Evolutionary conservation across 345 rosid species (phyloP).

Genomic region (Clausena lansium): DNA sequence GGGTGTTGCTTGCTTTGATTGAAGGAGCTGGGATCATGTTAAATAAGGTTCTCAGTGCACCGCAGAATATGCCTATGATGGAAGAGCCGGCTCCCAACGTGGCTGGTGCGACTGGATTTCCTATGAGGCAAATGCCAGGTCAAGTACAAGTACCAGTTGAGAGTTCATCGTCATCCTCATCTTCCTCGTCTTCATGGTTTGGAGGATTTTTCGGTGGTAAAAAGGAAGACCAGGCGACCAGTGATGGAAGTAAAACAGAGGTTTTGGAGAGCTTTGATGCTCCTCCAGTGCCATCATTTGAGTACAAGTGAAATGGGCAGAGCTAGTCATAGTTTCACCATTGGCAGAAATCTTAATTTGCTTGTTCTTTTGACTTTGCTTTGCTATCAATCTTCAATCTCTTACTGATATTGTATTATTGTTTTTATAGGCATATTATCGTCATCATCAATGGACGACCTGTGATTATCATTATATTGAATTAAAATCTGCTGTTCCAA

Average conservation of each 20-base stretch:
- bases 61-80: slow-evolving; percentile 40
- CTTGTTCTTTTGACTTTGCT: not conserved
- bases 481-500: not conserved
- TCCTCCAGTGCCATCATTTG: slow-evolving; percentile 72
- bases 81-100: slow-evolving; percentile 40
- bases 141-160: slow-evolving; percentile 32
- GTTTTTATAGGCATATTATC: not conserved
- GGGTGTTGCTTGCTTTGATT: slow-evolving; percentile 60
- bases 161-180: slow-evolving; percentile 15
- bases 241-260: slow-evolving; percentile 48
- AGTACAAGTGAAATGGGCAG: slow-evolving; percentile 49
- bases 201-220: slow-evolving; percentile 58
- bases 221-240: slow-evolving; percentile 31
- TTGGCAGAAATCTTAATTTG: not conserved
- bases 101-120: slow-evolving; percentile 37
- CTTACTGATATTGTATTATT: not conserved
- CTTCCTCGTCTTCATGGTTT: slow-evolving; percentile 34
- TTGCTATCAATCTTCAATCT: too few relatives aligned
- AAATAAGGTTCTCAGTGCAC: slow-evolving; percentile 57
- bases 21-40: slow-evolving; percentile 84
- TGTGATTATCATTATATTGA: not conserved
- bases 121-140: slow-evolving; percentile 36
- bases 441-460: not conserved
- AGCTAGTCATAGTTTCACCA: not conserved
- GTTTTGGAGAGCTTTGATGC: slow-evolving; percentile 84